A percentile compares a stretch with the other conserved stretches of the same genome.
Conservation (phyloP, 306 rosid species). For the Sindora glabra region DNA sequence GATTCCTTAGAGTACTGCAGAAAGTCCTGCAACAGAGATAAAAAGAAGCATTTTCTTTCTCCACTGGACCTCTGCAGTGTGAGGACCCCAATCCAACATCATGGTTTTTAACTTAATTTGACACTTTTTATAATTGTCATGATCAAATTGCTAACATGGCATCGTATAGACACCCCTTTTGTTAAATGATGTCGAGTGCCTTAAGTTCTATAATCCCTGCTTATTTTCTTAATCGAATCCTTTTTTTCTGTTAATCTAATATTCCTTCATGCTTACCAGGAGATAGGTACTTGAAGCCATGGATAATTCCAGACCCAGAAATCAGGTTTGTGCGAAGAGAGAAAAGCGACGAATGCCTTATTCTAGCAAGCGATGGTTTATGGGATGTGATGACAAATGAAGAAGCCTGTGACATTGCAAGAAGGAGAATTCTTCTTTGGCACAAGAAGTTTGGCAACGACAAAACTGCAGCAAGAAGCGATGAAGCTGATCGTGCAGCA, state of each 20-base stretch:
- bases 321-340: slow-evolving; percentile 38
- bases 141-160: too few species aligned
- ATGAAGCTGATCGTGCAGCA: slow-evolving; percentile 62
- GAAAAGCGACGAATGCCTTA: slow-evolving; percentile 64
- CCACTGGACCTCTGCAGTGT: too few species aligned
- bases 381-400: slow-evolving; percentile 84
- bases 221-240: neutral
- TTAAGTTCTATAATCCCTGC: neutral
- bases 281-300: slow-evolving; percentile 72
- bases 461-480: slow-evolving; percentile 4
- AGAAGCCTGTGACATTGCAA: slow-evolving; percentile 74
- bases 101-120: too few species aligned
- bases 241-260: neutral
- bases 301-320: slow-evolving; percentile 78
- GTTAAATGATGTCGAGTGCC: neutral
- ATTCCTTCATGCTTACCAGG: slow-evolving; percentile 34
- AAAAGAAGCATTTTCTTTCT: too few species aligned
- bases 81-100: too few species aligned
- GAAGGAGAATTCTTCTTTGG: slow-evolving; percentile 72
- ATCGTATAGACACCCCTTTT: neutral
- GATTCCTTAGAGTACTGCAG: too few species aligned
- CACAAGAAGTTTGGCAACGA: slow-evolving; percentile 50
- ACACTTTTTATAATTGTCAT: too few species aligned
- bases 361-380: slow-evolving; percentile 72
- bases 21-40: too few species aligned